phyloP scores from a whole-genome alignment of 176 grass and related monocot genomes.

The Aegilops umbellulata region DNA sequence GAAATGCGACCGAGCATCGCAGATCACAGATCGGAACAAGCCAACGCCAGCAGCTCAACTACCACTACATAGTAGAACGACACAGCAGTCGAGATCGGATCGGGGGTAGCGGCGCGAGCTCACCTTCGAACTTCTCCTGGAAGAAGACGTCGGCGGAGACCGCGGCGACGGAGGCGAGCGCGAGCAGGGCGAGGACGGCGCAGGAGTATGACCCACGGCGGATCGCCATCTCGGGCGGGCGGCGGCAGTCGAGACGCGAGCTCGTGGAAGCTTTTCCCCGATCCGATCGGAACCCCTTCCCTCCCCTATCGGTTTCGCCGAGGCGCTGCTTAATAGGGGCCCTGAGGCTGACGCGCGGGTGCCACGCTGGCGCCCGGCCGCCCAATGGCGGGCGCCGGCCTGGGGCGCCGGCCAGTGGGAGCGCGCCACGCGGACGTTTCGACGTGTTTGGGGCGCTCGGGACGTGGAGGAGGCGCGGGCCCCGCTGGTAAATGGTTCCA shows the following conservation, averaged over 20 bases:
- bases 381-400: neutral
- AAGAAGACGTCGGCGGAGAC: slow-evolving; percentile 74
- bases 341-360: neutral
- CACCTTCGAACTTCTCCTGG: slow-evolving; percentile 95
- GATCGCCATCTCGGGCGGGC: slow-evolving; percentile 53
- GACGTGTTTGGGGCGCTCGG: slow-evolving; percentile 42
- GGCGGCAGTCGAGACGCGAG: neutral
- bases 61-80: neutral
- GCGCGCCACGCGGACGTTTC: slow-evolving; percentile 23
- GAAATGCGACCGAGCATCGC: neutral
- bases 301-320: neutral
- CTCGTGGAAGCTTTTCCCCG: slow-evolving; percentile 13
- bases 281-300: slow-evolving; percentile 14
- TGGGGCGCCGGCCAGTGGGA: neutral
- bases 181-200: slow-evolving; percentile 34
- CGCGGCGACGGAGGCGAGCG: slow-evolving; percentile 50
- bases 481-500: too few relatives aligned
- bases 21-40: slow-evolving; percentile 13
- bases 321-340: slow-evolving; percentile 10
- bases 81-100: neutral
- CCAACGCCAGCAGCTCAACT: neutral
- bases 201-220: slow-evolving; percentile 6
- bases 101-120: neutral
- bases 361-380: neutral
- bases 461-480: neutral